These are phyloP conservation scores for Colletotrichum phormii DNA, from an alignment of 2,329 filamentous ascomycete species.

Conservation along the genomic window DNA sequence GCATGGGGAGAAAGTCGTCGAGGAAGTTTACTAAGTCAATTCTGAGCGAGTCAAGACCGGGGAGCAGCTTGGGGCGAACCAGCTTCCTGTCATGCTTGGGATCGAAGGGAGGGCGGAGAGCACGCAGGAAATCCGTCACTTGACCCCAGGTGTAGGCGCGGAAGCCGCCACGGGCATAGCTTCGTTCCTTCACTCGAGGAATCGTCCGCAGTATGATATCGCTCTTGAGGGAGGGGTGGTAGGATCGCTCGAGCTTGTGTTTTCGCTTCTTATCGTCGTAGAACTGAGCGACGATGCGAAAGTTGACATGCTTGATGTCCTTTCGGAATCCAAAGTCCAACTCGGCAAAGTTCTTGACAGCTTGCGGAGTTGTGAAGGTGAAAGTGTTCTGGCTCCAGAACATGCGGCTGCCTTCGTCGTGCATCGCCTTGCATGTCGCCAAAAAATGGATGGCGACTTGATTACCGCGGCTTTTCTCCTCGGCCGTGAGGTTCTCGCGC, in stretches of 20 bases:
- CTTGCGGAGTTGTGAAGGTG: conserved; percentile 63
- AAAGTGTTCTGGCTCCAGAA: conserved; percentile 66
- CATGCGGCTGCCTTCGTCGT: conserved; percentile 60
- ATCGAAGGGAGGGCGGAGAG: conserved; percentile 62
- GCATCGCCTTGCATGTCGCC: conserved; percentile 61
- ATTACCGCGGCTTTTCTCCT: conserved; percentile 57
- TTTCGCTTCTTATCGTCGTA: conserved; percentile 60
- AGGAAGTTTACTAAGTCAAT: conserved; percentile 68
- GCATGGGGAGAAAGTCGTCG: conserved; percentile 56
- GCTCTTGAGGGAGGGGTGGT: conserved; percentile 57
- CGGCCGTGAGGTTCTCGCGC: conserved; percentile 55
- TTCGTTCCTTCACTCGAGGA: conserved; percentile 56
- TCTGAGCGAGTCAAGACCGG: conserved; percentile 58
- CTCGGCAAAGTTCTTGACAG: conserved; percentile 61
- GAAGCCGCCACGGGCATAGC: conserved; percentile 62
- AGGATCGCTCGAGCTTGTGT: conserved; percentile 54
- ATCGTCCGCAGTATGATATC: conserved; percentile 55
- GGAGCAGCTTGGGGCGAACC: conserved; percentile 56
- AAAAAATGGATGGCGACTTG: conserved; percentile 66
- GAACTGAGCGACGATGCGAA: conserved; percentile 66
- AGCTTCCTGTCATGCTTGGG: conserved; percentile 49
- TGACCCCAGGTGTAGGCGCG: conserved; percentile 67
- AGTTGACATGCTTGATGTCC: conserved; percentile 57
- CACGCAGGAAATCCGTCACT: conserved; percentile 63
- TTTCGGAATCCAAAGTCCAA: conserved; percentile 56